These are phyloP conservation scores for Monosporozyma aerobia DNA, from an alignment of 805 yeast species.

Conservation along the genomic window DNA sequence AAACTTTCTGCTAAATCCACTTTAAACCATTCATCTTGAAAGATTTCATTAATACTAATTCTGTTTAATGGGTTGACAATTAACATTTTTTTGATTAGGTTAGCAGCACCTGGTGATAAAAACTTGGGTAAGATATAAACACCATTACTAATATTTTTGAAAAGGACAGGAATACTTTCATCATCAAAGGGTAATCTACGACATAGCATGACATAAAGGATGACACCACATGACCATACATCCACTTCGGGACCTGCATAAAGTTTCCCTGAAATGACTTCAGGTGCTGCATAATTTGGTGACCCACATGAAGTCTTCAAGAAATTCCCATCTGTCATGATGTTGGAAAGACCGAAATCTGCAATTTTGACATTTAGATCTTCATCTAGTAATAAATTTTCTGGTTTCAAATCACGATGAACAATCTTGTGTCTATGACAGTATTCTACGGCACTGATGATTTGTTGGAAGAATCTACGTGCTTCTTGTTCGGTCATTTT, in stretches of 20 bases:
- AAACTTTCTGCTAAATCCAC: conserved; percentile 72
- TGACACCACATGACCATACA: conserved; percentile 96
- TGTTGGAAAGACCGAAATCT: conserved; percentile 88
- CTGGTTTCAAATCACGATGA: conserved; percentile 94
- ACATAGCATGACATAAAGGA: conserved; percentile 88
- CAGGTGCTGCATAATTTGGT: conserved; percentile 97
- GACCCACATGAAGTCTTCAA: conserved; percentile 92
- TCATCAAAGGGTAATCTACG: conserved; percentile 95
- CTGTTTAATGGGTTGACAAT: conserved; percentile 92
- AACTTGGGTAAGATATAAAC: conserved; percentile 85
- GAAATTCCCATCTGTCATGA: conserved; percentile 96
- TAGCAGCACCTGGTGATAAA: conserved; percentile 76
- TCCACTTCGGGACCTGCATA: conserved; percentile 98
- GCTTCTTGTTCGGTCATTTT: conserved; percentile 89
- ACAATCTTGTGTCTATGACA: conserved; percentile 95
- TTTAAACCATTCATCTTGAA: conserved; percentile 92
- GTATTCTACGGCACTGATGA: conserved; percentile 91
- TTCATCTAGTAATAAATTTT: conserved; percentile 81
- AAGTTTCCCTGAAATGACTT: conserved; percentile 85
- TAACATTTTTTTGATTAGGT: conserved; percentile 75
- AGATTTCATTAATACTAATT: conserved; percentile 83
- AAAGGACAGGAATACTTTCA: conserved; percentile 88
- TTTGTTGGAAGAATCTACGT: conserved; percentile 89
- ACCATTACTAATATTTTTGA: conserved; percentile 88
- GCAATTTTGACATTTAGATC: conserved; percentile 89